These are phyloP conservation scores for Neonectria ditissima DNA, from an alignment of 2,329 filamentous ascomycete genomes.

Conservation along the genomic window DNA sequence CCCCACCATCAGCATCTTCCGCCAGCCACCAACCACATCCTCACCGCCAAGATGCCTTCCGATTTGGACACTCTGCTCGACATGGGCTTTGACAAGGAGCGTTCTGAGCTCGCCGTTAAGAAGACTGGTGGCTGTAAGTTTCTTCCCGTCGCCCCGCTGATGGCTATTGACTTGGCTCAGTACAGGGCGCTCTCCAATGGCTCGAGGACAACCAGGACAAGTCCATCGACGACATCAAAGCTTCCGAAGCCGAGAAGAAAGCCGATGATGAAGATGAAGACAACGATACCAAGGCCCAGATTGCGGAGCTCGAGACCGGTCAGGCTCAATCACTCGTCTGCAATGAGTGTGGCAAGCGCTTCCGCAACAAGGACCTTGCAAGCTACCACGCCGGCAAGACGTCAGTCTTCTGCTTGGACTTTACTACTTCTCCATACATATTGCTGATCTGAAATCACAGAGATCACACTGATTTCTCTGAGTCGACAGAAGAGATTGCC, in stretches of 20 bases:
- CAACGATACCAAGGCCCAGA: slow-evolving; percentile 63
- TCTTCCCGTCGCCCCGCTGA: neutral
- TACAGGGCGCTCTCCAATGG: slow-evolving; percentile 94
- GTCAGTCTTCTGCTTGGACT: slow-evolving; percentile 52
- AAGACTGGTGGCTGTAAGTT: slow-evolving; percentile 81
- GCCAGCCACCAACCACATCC: slow-evolving; percentile 21
- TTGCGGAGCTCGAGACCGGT: slow-evolving; percentile 75
- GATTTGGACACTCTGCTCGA: slow-evolving; percentile 73
- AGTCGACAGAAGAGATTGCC: slow-evolving; percentile 92
- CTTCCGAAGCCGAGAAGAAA: slow-evolving; percentile 52
- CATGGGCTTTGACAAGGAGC: slow-evolving; percentile 86
- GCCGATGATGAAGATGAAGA: slow-evolving; percentile 64
- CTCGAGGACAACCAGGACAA: slow-evolving; percentile 92
- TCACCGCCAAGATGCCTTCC: slow-evolving; percentile 64
- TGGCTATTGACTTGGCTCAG: slow-evolving; percentile 57
- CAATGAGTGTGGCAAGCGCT: slow-evolving; percentile 94
- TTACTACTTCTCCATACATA: neutral
- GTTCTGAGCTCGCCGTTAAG: slow-evolving; percentile 85
- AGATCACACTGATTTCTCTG: slow-evolving; percentile 89
- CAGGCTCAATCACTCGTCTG: slow-evolving; percentile 87
- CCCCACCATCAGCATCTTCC: slow-evolving; percentile 38
- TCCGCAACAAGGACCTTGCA: slow-evolving; percentile 83
- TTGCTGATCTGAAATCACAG: slow-evolving; percentile 51
- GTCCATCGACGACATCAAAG: slow-evolving; percentile 82
- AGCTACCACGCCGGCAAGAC: slow-evolving; percentile 93